Percentiles rank a stretch among this genome's conserved stretches.
Evolutionary conservation across 331 rosid species (phyloP).

Genomic region (Arachis monticola): DNA sequence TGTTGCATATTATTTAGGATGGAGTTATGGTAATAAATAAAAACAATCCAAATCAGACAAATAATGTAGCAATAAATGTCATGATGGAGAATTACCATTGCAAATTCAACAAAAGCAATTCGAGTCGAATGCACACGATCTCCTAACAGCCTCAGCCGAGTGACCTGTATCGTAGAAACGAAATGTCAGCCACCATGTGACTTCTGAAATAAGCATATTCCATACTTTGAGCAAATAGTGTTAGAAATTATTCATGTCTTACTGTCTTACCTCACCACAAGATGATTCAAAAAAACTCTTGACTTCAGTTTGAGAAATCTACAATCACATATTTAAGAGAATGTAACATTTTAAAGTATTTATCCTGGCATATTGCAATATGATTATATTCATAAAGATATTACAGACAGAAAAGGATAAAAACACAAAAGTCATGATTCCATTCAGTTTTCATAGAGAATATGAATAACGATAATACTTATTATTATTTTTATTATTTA

Average conservation of each 20-base stretch:
- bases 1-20: not conserved
- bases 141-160: conserved; percentile 96
- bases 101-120: conserved; percentile 96
- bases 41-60: not conserved
- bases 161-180: conserved; percentile 59
- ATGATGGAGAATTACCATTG: conserved; percentile 52
- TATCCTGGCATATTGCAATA: conserved; percentile 20
- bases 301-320: conserved; percentile 95
- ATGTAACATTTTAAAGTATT: conserved; percentile 26
- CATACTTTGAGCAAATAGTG: conserved; percentile 18
- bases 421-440: too few relatives aligned
- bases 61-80: not conserved
- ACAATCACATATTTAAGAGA: conserved; percentile 33
- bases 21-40: not conserved
- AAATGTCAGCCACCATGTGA: conserved; percentile 11
- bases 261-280: conserved; percentile 75
- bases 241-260: conserved; percentile 10
- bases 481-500: too few relatives aligned
- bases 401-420: too few relatives aligned
- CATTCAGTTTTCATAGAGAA: too few relatives aligned
- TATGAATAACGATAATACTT: too few relatives aligned
- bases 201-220: conserved; percentile 22
- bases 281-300: conserved; percentile 85
- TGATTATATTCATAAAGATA: conserved; percentile 25
- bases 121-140: conserved; percentile 96